Conservation (phyloP, 192 early-diverging fungal species). For the Entomortierella chlamydospora region DNA sequence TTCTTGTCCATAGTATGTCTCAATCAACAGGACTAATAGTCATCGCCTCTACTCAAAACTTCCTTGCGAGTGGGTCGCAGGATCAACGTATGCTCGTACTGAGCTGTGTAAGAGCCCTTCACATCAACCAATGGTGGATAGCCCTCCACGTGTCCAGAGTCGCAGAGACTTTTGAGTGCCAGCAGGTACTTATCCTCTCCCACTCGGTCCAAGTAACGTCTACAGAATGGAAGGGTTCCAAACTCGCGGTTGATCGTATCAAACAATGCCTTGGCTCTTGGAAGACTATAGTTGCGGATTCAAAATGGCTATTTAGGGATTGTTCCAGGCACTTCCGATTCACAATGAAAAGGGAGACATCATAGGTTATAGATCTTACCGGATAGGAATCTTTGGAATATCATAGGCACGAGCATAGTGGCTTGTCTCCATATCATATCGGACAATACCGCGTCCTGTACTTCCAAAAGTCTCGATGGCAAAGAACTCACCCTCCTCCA, state of each 20-base stretch:
- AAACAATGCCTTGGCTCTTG: constrained; percentile 79
- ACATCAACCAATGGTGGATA: constrained; percentile 91
- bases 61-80: constrained; percentile 92
- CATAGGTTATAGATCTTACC: no score
- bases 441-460: constrained; percentile 90
- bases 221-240: constrained; percentile 95
- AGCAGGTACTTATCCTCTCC: constrained; percentile 92
- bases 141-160: constrained; percentile 79
- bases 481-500: constrained; percentile 95
- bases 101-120: constrained; percentile 91
- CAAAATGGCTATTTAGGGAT: constrained; percentile 11
- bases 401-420: constrained; percentile 85
- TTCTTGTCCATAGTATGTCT: background rate
- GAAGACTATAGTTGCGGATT: constrained; percentile 49
- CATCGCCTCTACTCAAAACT: constrained; percentile 60
- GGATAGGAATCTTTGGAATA: constrained; percentile 67
- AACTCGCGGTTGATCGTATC: constrained; percentile 89
- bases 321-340: no score
- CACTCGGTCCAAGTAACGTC: constrained; percentile 92
- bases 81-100: constrained; percentile 96
- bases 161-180: constrained; percentile 87
- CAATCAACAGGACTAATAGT: constrained; percentile 26
- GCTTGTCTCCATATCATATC: constrained; percentile 89
- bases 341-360: no score
- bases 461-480: constrained; percentile 99